Evolutionary conservation across 306 rosid species (phyloP).

Genomic region (Purshia tridentata): DNA sequence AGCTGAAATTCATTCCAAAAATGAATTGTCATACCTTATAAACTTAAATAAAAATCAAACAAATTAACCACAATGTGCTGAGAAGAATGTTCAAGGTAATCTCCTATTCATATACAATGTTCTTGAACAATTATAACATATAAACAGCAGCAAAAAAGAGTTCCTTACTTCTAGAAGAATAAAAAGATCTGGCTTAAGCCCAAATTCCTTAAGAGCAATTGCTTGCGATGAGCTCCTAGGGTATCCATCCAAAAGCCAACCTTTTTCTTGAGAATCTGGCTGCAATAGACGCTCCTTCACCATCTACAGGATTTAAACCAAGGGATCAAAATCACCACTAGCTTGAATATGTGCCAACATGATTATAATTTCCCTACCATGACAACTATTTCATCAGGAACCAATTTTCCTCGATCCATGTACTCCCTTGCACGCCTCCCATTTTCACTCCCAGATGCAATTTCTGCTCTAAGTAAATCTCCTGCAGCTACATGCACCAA

Average conservation of each 20-base stretch:
- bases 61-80: background rate
- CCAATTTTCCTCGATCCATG: slow-evolving; percentile 87
- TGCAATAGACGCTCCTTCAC: slow-evolving; percentile 73
- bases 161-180: slow-evolving; percentile 71
- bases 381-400: slow-evolving; percentile 87
- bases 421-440: slow-evolving; percentile 73
- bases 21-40: background rate
- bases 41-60: background rate
- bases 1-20: background rate
- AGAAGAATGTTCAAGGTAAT: slow-evolving; percentile 2
- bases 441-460: slow-evolving; percentile 72
- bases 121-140: background rate
- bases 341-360: slow-evolving; percentile 15
- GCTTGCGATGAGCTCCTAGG: slow-evolving; percentile 98
- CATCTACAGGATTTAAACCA: slow-evolving; percentile 52
- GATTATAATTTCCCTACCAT: slow-evolving; percentile 42
- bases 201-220: slow-evolving; percentile 55
- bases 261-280: slow-evolving; percentile 65
- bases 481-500: slow-evolving; percentile 96
- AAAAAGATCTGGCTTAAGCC: slow-evolving; percentile 71
- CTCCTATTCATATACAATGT: background rate
- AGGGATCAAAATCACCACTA: slow-evolving; percentile 32
- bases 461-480: slow-evolving; percentile 89
- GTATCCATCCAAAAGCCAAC: slow-evolving; percentile 97
- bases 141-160: slow-evolving; percentile 3